phyloP scores from a whole-genome alignment of 2,329 filamentous ascomycete genomes.

The Cladobotryum mycophilum region DNA sequence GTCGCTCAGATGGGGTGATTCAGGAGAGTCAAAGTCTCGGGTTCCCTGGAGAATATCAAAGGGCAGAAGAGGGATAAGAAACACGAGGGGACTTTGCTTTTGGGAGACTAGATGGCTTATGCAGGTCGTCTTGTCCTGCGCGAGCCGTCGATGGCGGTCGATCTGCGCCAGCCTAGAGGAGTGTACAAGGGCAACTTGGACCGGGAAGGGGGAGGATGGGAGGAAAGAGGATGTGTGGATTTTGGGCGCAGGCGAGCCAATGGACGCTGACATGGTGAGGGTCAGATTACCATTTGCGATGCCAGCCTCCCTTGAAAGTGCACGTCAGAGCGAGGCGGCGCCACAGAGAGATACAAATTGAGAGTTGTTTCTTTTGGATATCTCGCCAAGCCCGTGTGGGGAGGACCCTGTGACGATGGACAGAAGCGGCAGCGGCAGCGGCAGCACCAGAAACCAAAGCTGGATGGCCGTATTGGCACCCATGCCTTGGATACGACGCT shows the following conservation, averaged over 20 bases:
- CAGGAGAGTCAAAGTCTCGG: conserved; percentile 24
- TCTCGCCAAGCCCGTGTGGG: conserved; percentile 6
- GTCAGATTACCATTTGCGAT: conserved; percentile 4
- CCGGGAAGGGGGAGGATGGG: conserved; percentile 1
- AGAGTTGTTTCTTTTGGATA: neutral
- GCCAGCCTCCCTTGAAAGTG: conserved; percentile 12
- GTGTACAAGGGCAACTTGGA: conserved; percentile 9
- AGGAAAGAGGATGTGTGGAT: conserved; percentile 7
- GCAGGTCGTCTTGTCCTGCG: conserved; percentile 26
- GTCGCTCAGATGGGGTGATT: conserved; percentile 22
- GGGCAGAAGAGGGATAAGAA: conserved; percentile 19
- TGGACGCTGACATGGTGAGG: conserved; percentile 3
- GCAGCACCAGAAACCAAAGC: neutral
- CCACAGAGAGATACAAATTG: conserved; percentile 1
- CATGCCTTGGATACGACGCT: neutral
- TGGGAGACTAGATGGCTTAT: conserved; percentile 23
- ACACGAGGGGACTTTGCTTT: conserved; percentile 29
- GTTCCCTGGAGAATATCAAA: conserved; percentile 19
- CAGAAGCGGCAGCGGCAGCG: conserved; percentile 7
- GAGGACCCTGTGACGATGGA: conserved; percentile 2
- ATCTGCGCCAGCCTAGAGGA: conserved; percentile 9
- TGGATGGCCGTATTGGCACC: conserved; percentile 8
- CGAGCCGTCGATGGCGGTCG: conserved; percentile 14
- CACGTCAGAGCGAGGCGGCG: conserved; percentile 12
- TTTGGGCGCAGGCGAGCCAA: conserved; percentile 3